Evolutionary conservation across 2,329 filamentous ascomycete species (phyloP), one percentile per base, ranked within the genome.

Genomic region (Penicillium rolfsii): DNA sequence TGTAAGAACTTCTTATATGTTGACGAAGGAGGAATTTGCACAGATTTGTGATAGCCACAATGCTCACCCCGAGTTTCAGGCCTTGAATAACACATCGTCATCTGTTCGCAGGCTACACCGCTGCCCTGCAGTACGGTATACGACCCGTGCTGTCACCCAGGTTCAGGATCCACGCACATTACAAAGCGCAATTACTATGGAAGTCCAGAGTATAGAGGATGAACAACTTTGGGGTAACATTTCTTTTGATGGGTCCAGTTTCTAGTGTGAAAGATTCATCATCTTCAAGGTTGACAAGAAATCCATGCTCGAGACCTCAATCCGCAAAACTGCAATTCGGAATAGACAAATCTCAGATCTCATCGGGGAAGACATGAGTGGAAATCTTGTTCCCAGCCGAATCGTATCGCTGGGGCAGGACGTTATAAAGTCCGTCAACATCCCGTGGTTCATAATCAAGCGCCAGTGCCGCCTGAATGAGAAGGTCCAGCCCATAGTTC

Each of bases 371-470:
- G 16, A 67, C 60, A 66, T 67, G 68, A 1, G 67, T 69, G 46
- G 69, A 68, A 19, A 76, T 58, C 53, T 74, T 73, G 14, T 73
- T 71, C 52, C 74, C 74, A 14, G 48, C 50, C 11, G 60, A 60
- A 60, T 71, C 69, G 57, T 67, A 75, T 52, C 73, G 58, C 59
- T 69, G 70, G 5, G 76, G 65, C 16, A 77, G 4, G 55, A 67
- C 58, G 67, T 50, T 30, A 55, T 63, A 70, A 33, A 69, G 58
- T 19, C 75, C 77, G 30, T 78, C 63, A 1, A 67, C 52, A 56
- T 77, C 74, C 8, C 77, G 64, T 1, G 76, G 76, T 58, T 79
- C 76, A 59, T 68, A 78, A 48, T 80, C 78, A 33, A 78, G 64
- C 0, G 52, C 55, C 30, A 65, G 55, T 0, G 66, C 53, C 1